A percentile compares a stretch with the other conserved stretches of the same genome.
Evolutionary conservation across 2,329 filamentous ascomycete genomes (phyloP).

Genomic region (Magnaporthiopsis rhizophila): DNA sequence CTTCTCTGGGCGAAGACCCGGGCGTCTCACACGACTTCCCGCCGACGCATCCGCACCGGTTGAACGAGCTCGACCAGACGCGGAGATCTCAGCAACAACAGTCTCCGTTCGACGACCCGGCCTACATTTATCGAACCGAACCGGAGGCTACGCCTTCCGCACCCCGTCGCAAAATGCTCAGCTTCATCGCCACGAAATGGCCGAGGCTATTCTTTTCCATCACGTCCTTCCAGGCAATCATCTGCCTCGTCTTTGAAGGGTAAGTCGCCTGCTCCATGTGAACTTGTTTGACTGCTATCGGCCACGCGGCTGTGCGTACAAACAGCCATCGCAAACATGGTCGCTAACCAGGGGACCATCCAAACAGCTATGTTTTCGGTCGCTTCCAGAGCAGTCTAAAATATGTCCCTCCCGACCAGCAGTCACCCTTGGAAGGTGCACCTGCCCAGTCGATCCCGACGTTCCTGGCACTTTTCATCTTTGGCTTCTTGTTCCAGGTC

Average conservation of each 20-base stretch:
- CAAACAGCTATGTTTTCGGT: constrained; percentile 73
- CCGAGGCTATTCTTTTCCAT: constrained; percentile 76
- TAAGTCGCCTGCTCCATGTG: constrained; percentile 37
- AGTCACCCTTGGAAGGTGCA: constrained; percentile 39
- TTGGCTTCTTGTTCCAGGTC: constrained; percentile 89
- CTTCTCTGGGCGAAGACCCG: constrained; percentile 31
- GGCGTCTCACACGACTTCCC: constrained; percentile 17
- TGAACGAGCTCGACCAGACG: constrained; percentile 15
- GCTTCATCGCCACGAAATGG: constrained; percentile 78
- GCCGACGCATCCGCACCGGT: not conserved
- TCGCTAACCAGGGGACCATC: not conserved
- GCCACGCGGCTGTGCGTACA: not conserved
- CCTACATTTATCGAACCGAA: constrained; percentile 25
- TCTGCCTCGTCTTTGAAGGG: constrained; percentile 81
- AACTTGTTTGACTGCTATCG: not conserved
- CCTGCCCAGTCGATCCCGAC: constrained; percentile 75
- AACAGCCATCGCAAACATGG: not conserved
- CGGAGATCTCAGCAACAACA: constrained; percentile 9
- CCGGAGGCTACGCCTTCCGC: constrained; percentile 12
- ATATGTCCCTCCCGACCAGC: constrained; percentile 31
- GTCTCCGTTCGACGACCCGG: constrained; percentile 22
- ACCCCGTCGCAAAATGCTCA: constrained; percentile 46
- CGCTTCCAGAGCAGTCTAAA: constrained; percentile 63
- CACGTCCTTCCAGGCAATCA: constrained; percentile 65
- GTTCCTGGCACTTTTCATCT: constrained; percentile 93